Evolutionary conservation across 495 filamentous ascomycete genomes (phyloP), one percentile per base, ranked within the genome.

Genomic region (Clavariopsis aquatica): DNA sequence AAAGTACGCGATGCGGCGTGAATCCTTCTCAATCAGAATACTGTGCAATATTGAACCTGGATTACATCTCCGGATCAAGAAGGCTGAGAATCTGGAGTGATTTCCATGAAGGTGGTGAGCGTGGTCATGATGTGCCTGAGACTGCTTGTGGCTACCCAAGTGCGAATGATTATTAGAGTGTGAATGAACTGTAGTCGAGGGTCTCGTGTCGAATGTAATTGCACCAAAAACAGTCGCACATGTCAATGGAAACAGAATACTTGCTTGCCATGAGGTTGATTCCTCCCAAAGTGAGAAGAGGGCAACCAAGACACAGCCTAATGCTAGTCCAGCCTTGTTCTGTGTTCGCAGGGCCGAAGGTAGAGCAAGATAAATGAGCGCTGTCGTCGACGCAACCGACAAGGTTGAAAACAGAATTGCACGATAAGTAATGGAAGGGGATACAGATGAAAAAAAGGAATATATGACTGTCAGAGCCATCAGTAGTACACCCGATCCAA

Each of bases 1-100:
- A 61, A 98, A 98, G 78, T 98, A 99, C 70, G 96, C 93, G 63
- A 99, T 99, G 28, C 94, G 85, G 36, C 94, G 84, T 8, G 95
- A 98, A 74, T 99, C 93, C 69, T 92, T 93, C 68, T 96, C 92
- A 24, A 87, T 83, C 62, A 99, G 76, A 62, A 99, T 92, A 60
- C 90, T 87, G 61, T 96, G 86, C 15, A 96, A 63, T 15, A 98
- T 74, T 2, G 92, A 91, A 76, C 85, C 93, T 27, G 78, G 79
- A 57, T 88, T 81, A 19, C 85, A 86, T 36, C 81, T 79, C 0
- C 77, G 81, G 22, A 96, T 77, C 20, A 96, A 72, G 45, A 88
- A 80, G 15, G 79, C 83, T 20, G 89, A 89, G 52, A 92, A 76
- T 61, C 69, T 78, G 6, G 89, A 90, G 22, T 81, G 65, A 49